A percentile compares a stretch with the other conserved stretches of the same genome.
These are phyloP conservation scores for Astragalus membranaceus DNA, from an alignment of 306 rosid genomes.

Conservation along the genomic window DNA sequence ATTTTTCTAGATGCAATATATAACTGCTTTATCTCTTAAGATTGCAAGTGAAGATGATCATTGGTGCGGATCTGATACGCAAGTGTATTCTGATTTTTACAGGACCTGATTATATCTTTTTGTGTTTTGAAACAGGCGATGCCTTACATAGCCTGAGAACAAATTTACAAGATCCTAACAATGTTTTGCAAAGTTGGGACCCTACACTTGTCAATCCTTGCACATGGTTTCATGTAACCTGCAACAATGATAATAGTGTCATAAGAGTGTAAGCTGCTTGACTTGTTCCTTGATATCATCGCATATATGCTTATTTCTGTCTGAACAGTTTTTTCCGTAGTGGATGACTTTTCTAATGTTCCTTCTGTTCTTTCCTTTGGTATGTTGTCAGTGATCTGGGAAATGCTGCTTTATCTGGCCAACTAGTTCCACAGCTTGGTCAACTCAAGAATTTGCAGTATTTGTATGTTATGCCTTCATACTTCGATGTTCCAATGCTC, in stretches of 20 bases:
- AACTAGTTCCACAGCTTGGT: constrained; percentile 94
- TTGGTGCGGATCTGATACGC: neutral
- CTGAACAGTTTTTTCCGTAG: neutral
- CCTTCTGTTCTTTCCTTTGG: constrained; percentile 11
- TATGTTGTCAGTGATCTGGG: constrained; percentile 76
- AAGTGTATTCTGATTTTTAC: neutral
- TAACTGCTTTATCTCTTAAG: neutral
- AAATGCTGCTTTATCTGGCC: constrained; percentile 93
- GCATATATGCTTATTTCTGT: constrained; percentile 6
- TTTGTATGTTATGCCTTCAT: constrained; percentile 54
- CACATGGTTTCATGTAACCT: constrained; percentile 98
- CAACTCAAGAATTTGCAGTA: constrained; percentile 94
- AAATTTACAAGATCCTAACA: constrained; percentile 86
- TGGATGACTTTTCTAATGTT: constrained; percentile 18
- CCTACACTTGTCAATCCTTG: constrained; percentile 99
- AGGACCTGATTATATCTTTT: constrained; percentile 19
- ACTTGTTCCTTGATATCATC: constrained; percentile 17
- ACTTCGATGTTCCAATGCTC: constrained; percentile 8
- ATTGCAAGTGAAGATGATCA: neutral
- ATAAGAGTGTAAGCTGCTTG: constrained; percentile 79
- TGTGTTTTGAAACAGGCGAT: constrained; percentile 62
- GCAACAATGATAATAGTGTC: constrained; percentile 96
- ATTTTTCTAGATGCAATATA: neutral
- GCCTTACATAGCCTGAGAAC: constrained; percentile 89
- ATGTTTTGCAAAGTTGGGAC: constrained; percentile 99